Conservation (phyloP, 805 yeast species). For the Blastobotrys peoriensis region DNA sequence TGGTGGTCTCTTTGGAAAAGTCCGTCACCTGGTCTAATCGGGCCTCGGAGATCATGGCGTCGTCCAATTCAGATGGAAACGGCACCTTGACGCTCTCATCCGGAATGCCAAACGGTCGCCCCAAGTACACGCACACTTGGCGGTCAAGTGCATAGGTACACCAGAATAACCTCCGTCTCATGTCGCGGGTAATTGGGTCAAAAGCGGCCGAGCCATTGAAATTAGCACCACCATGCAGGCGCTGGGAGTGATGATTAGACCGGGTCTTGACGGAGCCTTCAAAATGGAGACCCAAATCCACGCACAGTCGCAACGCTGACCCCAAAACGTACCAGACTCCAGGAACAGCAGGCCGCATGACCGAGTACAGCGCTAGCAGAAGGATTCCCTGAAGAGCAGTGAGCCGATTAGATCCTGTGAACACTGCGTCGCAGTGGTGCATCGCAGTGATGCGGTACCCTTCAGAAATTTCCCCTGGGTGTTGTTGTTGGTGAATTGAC, state of each 20-base stretch:
- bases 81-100: constrained; percentile 69
- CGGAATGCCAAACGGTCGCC: constrained; percentile 84
- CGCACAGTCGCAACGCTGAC: constrained; percentile 68
- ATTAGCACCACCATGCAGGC: neutral
- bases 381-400: constrained; percentile 71
- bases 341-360: constrained; percentile 85
- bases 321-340: constrained; percentile 93
- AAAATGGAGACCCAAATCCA: constrained; percentile 78
- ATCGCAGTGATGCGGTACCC: constrained; percentile 65
- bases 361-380: constrained; percentile 61
- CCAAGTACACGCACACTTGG: constrained; percentile 78
- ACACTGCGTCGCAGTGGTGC: constrained; percentile 50
- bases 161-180: constrained; percentile 79
- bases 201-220: constrained; percentile 11
- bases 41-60: constrained; percentile 46
- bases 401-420: constrained; percentile 52
- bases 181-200: constrained; percentile 56
- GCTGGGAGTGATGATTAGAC: constrained; percentile 12
- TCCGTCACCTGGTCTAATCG: constrained; percentile 5
- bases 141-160: constrained; percentile 81
- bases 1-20: constrained; percentile 5
- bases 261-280: constrained; percentile 38
- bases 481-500: constrained; percentile 62
- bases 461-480: constrained; percentile 59
- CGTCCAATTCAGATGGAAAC: constrained; percentile 72